These are phyloP conservation scores for Phytophthora nicotianae DNA, from an alignment of 352 stramenopile genomes.

Conservation along the genomic window DNA sequence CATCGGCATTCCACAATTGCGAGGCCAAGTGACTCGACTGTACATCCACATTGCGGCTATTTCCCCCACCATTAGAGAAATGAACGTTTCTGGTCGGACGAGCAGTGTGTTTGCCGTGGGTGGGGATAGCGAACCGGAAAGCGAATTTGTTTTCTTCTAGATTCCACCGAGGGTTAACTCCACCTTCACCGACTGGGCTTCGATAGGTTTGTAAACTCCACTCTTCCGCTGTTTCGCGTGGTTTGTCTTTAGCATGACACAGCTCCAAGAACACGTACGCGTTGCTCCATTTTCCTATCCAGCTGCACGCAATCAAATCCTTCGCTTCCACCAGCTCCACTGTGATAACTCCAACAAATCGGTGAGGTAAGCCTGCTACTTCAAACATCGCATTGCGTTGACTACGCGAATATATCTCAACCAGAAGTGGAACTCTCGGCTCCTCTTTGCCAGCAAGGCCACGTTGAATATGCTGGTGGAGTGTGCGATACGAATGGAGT, in stretches of 20 bases:
- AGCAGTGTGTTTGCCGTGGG: constrained; percentile 55
- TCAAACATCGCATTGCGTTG: constrained; percentile 84
- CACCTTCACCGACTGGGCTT: constrained; percentile 54
- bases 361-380: constrained; percentile 74
- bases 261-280: constrained; percentile 80
- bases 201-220: constrained; percentile 83
- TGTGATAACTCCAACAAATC: constrained; percentile 71
- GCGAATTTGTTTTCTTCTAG: constrained; percentile 56
- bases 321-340: constrained; percentile 74
- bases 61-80: constrained; percentile 5
- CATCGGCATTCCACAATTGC: constrained; percentile 52
- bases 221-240: constrained; percentile 51
- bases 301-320: constrained; percentile 74
- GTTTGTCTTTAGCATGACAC: constrained; percentile 38
- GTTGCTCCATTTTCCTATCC: constrained; percentile 72
- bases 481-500: constrained; percentile 57
- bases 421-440: constrained; percentile 53
- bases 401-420: constrained; percentile 70
- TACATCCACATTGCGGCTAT: constrained; percentile 12
- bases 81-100: constrained; percentile 18
- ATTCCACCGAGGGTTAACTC: constrained; percentile 64
- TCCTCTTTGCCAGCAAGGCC: constrained; percentile 52
- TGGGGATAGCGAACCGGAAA: constrained; percentile 82
- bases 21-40: constrained; percentile 22
- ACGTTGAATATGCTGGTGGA: constrained; percentile 38